Evolutionary conservation across 441 rosid genomes (phyloP).

Genomic region (Pelargonium myrrhifolium): DNA sequence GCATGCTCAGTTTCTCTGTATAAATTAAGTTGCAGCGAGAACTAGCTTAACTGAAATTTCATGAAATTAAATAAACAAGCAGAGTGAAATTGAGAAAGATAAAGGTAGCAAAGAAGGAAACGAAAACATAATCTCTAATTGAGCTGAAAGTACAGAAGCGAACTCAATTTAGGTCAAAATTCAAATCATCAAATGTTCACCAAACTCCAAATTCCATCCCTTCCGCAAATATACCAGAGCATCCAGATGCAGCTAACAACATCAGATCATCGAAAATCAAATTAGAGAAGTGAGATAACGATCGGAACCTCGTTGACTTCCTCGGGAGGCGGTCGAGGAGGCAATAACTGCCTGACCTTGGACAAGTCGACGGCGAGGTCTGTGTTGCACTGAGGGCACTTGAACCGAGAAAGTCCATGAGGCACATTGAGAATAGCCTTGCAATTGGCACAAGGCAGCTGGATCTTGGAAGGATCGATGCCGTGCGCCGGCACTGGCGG

Average conservation of each 20-base stretch:
- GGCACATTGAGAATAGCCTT: slow-evolving; percentile 95
- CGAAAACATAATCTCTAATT: not conserved
- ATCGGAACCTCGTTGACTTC: slow-evolving; percentile 81
- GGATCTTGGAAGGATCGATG: slow-evolving; percentile 97
- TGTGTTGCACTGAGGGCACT: slow-evolving; percentile 82
- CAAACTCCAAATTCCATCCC: too few species aligned
- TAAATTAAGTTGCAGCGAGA: too few species aligned
- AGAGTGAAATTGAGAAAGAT: too few species aligned
- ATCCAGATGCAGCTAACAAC: too few species aligned
- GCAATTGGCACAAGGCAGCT: slow-evolving; percentile 89
- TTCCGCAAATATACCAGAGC: too few species aligned
- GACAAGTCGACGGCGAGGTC: slow-evolving; percentile 81
- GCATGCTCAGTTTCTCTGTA: too few species aligned
- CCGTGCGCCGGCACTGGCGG: slow-evolving; percentile 74
- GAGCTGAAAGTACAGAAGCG: not conserved
- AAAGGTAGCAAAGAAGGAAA: not conserved
- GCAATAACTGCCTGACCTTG: slow-evolving; percentile 47
- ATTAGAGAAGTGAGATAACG: not conserved
- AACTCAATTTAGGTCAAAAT: not conserved
- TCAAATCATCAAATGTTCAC: not conserved
- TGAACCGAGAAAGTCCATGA: slow-evolving; percentile 72
- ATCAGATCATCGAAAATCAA: not conserved
- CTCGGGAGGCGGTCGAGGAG: slow-evolving; percentile 49
- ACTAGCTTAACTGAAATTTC: too few species aligned
- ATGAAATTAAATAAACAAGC: too few species aligned